Conservation (phyloP, 2,329 filamentous ascomycete genomes). For the Fusarium circinatum region DNA sequence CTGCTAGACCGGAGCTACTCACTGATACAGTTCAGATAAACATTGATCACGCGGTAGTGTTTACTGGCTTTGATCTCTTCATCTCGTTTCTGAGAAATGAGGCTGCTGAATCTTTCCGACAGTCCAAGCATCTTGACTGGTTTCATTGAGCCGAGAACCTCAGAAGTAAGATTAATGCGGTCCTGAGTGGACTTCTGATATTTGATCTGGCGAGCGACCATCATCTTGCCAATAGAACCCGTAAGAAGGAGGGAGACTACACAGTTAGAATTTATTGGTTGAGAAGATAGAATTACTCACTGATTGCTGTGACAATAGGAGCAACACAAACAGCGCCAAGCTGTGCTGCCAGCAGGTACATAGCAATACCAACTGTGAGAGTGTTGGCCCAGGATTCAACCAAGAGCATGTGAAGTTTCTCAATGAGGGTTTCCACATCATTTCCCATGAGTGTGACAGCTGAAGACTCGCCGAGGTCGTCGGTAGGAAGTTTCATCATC, state of each 20-base stretch:
- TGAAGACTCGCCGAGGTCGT: constrained; percentile 44
- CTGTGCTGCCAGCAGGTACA: constrained; percentile 47
- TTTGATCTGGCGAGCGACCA: constrained; percentile 43
- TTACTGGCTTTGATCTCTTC: constrained; percentile 43
- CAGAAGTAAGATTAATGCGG: constrained; percentile 49
- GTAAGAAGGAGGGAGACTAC: constrained; percentile 39
- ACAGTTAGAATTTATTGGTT: background rate
- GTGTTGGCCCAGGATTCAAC: constrained; percentile 48
- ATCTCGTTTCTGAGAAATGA: constrained; percentile 42
- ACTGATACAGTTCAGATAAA: constrained; percentile 46
- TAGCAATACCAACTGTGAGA: constrained; percentile 46
- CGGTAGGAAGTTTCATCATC: constrained; percentile 42
- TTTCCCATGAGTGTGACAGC: constrained; percentile 48
- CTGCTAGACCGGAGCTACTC: background rate
- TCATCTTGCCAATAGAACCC: constrained; percentile 39
- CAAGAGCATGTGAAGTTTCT: constrained; percentile 42
- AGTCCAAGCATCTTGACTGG: constrained; percentile 50
- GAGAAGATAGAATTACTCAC: constrained; percentile 30
- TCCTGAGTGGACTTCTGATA: constrained; percentile 49
- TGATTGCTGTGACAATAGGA: constrained; percentile 46
- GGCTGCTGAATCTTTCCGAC: constrained; percentile 40
- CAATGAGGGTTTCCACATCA: constrained; percentile 46
- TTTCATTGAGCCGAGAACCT: constrained; percentile 47
- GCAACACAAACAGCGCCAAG: constrained; percentile 48
- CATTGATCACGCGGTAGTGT: constrained; percentile 39